These are phyloP conservation scores for Pachysandra terminalis DNA, from an alignment of 164 flowering plant species.

Conservation along the genomic window DNA sequence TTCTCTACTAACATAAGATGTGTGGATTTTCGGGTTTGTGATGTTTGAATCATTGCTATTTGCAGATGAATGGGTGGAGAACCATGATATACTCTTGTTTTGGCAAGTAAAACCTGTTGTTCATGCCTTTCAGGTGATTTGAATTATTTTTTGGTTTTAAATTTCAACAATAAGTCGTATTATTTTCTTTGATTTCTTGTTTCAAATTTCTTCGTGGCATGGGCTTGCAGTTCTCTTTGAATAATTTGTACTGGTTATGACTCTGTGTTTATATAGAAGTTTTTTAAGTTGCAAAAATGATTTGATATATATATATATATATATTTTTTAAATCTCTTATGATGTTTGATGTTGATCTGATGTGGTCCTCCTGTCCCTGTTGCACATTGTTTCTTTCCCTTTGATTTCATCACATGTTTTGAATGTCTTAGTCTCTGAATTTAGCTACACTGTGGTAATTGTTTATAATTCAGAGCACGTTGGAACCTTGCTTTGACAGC, in stretches of 20 bases:
- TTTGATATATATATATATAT: neutral
- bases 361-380: neutral
- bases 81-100: constrained; percentile 75
- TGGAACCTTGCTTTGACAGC: constrained; percentile 41
- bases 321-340: too few relatives aligned
- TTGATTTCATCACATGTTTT: too few relatives aligned
- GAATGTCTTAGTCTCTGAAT: neutral
- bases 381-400: neutral
- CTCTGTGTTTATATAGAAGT: too few relatives aligned
- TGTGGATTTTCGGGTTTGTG: constrained; percentile 5
- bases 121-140: constrained; percentile 88
- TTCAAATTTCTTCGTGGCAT: neutral
- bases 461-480: constrained; percentile 4
- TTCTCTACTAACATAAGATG: neutral
- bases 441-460: neutral
- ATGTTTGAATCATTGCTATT: constrained; percentile 11
- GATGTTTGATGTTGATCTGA: too few relatives aligned
- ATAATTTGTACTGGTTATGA: neutral
- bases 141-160: neutral
- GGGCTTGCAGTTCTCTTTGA: neutral
- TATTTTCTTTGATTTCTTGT: neutral
- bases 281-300: too few relatives aligned
- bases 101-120: constrained; percentile 98
- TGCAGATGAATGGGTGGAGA: constrained; percentile 78
- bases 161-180: too few relatives aligned